phyloP scores from a whole-genome alignment of 768 basidiomycete species.

The Coprinellus aureogranulatus region DNA sequence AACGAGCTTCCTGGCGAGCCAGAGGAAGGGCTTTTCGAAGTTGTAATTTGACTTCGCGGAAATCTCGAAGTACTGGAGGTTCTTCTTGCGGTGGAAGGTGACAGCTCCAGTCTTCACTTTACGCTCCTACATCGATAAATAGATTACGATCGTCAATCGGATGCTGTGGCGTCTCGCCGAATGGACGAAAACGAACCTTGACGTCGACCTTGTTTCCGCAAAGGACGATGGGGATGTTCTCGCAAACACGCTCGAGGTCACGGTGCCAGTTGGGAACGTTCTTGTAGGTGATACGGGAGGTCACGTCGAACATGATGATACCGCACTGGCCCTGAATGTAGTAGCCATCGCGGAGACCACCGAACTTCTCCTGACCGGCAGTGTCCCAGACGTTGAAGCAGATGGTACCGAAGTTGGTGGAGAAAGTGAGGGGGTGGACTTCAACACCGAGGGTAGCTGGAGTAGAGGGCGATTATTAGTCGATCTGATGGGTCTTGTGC shows the following conservation, averaged over 20 bases:
- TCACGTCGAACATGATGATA: slow-evolving; percentile 99
- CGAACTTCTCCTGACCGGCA: slow-evolving; percentile 99
- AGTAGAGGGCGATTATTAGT: slow-evolving; percentile 14
- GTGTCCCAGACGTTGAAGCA: slow-evolving; percentile 99
- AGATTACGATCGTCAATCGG: slow-evolving; percentile 1
- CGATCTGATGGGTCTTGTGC: background rate
- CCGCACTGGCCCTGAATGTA: slow-evolving; percentile 98
- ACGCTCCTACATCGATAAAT: slow-evolving; percentile 67
- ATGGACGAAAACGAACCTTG: slow-evolving; percentile 60
- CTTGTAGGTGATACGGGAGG: slow-evolving; percentile 99
- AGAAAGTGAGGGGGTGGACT: slow-evolving; percentile 93
- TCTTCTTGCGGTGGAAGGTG: slow-evolving; percentile 99
- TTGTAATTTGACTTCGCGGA: slow-evolving; percentile 99
- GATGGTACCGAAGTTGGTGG: slow-evolving; percentile 98
- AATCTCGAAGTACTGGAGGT: slow-evolving; percentile 99
- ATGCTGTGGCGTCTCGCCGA: slow-evolving; percentile 3
- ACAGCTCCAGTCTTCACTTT: slow-evolving; percentile 99
- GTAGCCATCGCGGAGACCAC: slow-evolving; percentile 95
- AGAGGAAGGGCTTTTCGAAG: slow-evolving; percentile 99
- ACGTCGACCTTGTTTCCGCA: slow-evolving; percentile 99
- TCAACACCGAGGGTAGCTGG: slow-evolving; percentile 99
- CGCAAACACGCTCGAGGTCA: slow-evolving; percentile 98
- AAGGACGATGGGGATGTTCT: slow-evolving; percentile 98
- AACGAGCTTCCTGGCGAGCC: slow-evolving; percentile 97
- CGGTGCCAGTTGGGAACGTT: slow-evolving; percentile 99